Evolutionary conservation across 768 basidiomycete genomes (phyloP), one percentile per base, ranked within the genome.

Genomic region (Serpula lacrymans): DNA sequence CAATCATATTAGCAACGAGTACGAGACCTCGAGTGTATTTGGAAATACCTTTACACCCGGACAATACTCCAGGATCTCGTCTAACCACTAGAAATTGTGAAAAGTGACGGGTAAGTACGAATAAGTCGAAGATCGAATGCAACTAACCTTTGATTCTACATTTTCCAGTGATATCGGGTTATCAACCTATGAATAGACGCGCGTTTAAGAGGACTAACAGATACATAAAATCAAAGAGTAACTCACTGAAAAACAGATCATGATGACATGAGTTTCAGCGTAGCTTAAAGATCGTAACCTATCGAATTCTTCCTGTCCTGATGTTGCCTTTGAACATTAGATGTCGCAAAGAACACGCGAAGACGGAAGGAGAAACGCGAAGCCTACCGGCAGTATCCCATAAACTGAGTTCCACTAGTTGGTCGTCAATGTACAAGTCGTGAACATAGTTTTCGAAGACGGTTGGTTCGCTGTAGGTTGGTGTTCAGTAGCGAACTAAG

Each of bases 371-470:
- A 16, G 34, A 28, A 42, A 39, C 11, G 24, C 31, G 25, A 64
- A 77, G 45, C 57, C 44, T 51, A 92, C 95, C 94, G 32, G 95
- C 95, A 32, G 95, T 98, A 60, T 98, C 95, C 95, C 95, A 98
- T 48, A 98, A 59, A 58, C 91, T 90, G 31, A 99, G 71, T 56
- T 98, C 94, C 11, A 97, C 84, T 22, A 77, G 61, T 52, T 90
- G 84, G 24, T 90, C 91, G 49, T 97, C 93, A 20, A 95, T 80
- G 50, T 74, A 74, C 40, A 94, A 70, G 49, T 93, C 88, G 59
- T 94, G 88, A 9, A 95, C 92, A 54, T 95, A 93, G 67, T 97
- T 98, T 64, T 98, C 95, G 51, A 98, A 98, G 4, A 98, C 94
- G 18, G 90, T 93, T 5, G 87, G 90, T 68, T 93, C 88, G 52